Base-by-base conservation (phyloP, 2,329 filamentous ascomycete species). In the Fusarium udum region DNA sequence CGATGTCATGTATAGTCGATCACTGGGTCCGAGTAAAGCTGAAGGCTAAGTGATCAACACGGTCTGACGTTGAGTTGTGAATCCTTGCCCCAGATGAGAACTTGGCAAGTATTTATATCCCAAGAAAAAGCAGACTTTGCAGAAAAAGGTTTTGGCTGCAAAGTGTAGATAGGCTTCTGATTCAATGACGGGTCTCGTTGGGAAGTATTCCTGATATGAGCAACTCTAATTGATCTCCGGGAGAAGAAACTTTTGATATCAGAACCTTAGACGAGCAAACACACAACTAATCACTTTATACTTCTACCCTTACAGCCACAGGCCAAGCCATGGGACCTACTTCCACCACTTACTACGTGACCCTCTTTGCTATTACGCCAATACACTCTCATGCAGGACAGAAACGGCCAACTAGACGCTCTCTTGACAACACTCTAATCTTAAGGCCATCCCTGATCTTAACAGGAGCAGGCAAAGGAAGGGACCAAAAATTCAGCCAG, bases 1-100 rank as follows among this genome's bases (percentile, higher is more conserved):
- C 60, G 59, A 74, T 73, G 71, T 74, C 71, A 74, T 73, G 22
- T 49, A 57, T 37, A 56, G 71, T 61, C 64, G 71, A 74, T 73
- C 71, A 69, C 56, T 73, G 67, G 71, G 68, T 56, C 63, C 39
- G 28, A 16, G 32, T 57, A 56, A 49, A 62, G 61, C 46, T 71
- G 39, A 51, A 57, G 34, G 52, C 39, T 48, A 42, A 34, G 31
- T 42, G 71, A 73, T 74, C 71, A 73, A 64, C 71, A 74, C 26
- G 31, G 58, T 72, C 67, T 73, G 71, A 74, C 71, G 71, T 74
- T 64, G 34, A 32, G 48, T 61, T 37, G 67, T 74, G 45, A 73
- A 64, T 71, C 66, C 43, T 60, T 53, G 59, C 53, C 48, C 49
- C 43, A 61, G 63, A 72, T 48, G 56, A 69, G 49, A 57, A 62